Evolutionary conservation across 768 basidiomycete genomes (phyloP), one percentile per base, ranked within the genome.

Genomic region (Amanita phalloides): DNA sequence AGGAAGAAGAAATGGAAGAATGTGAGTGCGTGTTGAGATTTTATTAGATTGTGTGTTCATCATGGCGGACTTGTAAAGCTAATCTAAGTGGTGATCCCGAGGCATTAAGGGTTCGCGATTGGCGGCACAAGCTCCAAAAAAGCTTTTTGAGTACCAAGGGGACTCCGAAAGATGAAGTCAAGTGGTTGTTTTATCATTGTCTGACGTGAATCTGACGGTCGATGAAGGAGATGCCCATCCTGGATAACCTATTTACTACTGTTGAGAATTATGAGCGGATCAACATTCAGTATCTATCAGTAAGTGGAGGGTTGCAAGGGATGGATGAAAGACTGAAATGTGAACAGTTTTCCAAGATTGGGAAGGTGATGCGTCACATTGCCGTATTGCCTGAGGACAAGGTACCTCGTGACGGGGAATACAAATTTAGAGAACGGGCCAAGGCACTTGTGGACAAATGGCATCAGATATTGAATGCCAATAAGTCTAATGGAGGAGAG

Each of bases 61-160:
- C 11, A 35, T 36, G 8, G 36, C 14, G 9, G 5, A 45, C 41
- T 28, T 49, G 13, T 32, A 3, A 48, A 71, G 69, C 61, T 6
- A 73, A 77, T 61, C 72, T 82, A 54, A 82, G 84, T 33, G 69
- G 76, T 35, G 79, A 92, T 63, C 90, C 90, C 1, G 73, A 74
- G 48, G 78, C 78, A 28, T 46, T 66, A 25, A 70, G 84, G 64
- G 90, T 94, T 59, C 83, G 87, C 61, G 86, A 89, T 53, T 95
- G 93, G 92, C 75, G 94, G 57, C 91, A 95, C 65, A 86, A 81
- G 65, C 76, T 96, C 2, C 93, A 97, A 68, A 87, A 91, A 65
- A 86, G 81, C 0, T 86, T 92, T 71, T 63, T 94, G 48, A 81
- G 82, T 57, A 77, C 69, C 57, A 84, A 84, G 66, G 68, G 69